Conservation (phyloP, 208 protist genomes). For the Tetramitus jugosus region DNA sequence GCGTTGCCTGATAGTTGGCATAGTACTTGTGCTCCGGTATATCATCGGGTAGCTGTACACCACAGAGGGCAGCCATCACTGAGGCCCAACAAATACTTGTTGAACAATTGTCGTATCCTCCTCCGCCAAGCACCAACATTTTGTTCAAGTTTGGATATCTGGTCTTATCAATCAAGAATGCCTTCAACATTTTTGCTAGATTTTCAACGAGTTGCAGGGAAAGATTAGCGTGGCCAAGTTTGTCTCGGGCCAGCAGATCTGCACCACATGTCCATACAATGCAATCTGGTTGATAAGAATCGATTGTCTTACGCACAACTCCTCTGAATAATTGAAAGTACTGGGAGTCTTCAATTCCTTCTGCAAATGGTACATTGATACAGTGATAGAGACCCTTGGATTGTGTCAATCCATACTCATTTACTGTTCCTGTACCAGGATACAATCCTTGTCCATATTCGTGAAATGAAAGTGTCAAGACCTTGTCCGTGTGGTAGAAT, state of each 20-base stretch:
- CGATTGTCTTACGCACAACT: constrained; percentile 39
- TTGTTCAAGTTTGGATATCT: too few relatives aligned
- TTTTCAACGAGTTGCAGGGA: constrained; percentile 49
- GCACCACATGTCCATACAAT: constrained; percentile 62
- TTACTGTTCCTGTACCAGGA: constrained; percentile 56
- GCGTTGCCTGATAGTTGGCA: constrained; percentile 23
- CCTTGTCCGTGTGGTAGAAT: constrained; percentile 83
- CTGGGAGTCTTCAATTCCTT: constrained; percentile 56
- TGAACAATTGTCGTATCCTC: constrained; percentile 79
- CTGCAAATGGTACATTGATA: constrained; percentile 42
- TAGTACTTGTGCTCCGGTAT: not conserved
- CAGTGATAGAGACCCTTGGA: constrained; percentile 42
- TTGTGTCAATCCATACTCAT: constrained; percentile 37
- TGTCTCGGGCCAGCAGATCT: constrained; percentile 65
- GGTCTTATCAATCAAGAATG: constrained; percentile 55
- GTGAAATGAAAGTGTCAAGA: constrained; percentile 87
- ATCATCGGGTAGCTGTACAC: not conserved
- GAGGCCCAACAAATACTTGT: constrained; percentile 75
- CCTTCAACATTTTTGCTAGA: constrained; percentile 67
- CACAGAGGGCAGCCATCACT: constrained; percentile 41
- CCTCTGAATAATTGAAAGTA: constrained; percentile 56
- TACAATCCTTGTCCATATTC: constrained; percentile 82
- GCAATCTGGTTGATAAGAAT: constrained; percentile 43
- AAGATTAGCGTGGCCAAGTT: constrained; percentile 77
- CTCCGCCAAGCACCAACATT: constrained; percentile 76